phyloP scores from a whole-genome alignment of 2,329 filamentous ascomycete genomes.

The Incumbomyces lentus region DNA sequence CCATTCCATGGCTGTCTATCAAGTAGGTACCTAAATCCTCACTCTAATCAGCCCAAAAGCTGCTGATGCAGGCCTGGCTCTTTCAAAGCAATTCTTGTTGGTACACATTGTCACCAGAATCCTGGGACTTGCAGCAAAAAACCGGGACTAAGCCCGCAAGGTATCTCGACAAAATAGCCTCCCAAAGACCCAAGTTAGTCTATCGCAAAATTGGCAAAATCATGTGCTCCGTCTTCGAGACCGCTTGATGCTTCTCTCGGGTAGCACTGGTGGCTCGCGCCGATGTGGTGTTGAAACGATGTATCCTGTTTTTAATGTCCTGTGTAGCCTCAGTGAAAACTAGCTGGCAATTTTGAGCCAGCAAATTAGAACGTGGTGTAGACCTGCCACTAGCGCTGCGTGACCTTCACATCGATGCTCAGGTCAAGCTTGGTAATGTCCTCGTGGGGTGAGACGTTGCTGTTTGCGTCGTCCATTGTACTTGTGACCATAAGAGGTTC shows the following conservation, averaged over 20 bases:
- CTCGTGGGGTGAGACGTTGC: conserved; percentile 9
- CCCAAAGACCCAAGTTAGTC: conserved; percentile 11
- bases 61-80: neutral
- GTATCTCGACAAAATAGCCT: conserved; percentile 18
- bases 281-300: neutral
- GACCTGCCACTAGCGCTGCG: neutral
- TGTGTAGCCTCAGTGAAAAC: too few relatives aligned
- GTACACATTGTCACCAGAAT: conserved; percentile 5
- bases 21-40: too few relatives aligned
- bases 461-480: conserved; percentile 13
- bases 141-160: conserved; percentile 21
- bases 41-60: too few relatives aligned
- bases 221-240: neutral
- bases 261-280: conserved; percentile 3
- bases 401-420: conserved; percentile 9
- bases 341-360: too few relatives aligned
- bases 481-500: conserved; percentile 24
- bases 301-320: too few relatives aligned
- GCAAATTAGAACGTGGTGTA: too few relatives aligned
- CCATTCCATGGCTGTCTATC: too few relatives aligned
- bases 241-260: conserved; percentile 1
- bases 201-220: conserved; percentile 1
- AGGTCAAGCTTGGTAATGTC: conserved; percentile 19
- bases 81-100: neutral
- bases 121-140: conserved; percentile 8